Base-by-base conservation (phyloP, 768 basidiomycete species). In the Lactarius hengduanensis region DNA sequence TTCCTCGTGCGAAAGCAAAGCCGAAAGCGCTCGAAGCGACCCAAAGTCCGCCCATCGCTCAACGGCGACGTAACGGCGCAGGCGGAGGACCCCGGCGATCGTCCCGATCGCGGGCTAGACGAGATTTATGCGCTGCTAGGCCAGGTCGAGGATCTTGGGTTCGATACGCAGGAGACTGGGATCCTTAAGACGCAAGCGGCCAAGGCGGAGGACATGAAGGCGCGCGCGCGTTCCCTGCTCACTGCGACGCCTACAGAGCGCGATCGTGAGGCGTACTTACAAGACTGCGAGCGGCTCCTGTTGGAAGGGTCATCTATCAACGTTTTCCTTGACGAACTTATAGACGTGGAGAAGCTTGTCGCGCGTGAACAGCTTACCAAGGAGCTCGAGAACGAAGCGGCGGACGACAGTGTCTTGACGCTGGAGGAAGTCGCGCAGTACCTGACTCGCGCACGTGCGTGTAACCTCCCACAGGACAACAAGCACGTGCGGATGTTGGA, bases 1-100 rank as follows among this genome's bases (percentile, higher is more conserved):
- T 92, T 92, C 77, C 80, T 89, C 67, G 84, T 89, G 59, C 88
- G 91, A 62, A 93, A 92, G 75, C 88, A 90, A 72, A 88, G 86
- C 68, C 83, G 90, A 62, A 91, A 91, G 74, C 88, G 90, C n/a
- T 81, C 61, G 80, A 86, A 63, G 83, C 86, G 59, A 83, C 84
- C 65, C 82, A 86, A 36, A 82, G 87, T 43, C 54, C 75, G 65
- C 53, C 82, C 78, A 57, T 78, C 81, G 41, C 72, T 77, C 38
- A 79, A 78, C 36, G 63, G 68, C 6, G 71, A 71, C 36, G 67
- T 70, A 40, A 83, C 83, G 7, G 74, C 78, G 18, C 75, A 61
- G 78, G 85, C 66, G 57, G 74, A 76, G 57, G 89, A 92, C 62
- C 82, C 83, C 13, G 82, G 82, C 26, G 88, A 92, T 69, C 83